Percentiles rank a stretch among this genome's conserved stretches.
These are phyloP conservation scores for Phytophthora pluvialis DNA, from an alignment of 352 stramenopile species.

Conservation along the genomic window DNA sequence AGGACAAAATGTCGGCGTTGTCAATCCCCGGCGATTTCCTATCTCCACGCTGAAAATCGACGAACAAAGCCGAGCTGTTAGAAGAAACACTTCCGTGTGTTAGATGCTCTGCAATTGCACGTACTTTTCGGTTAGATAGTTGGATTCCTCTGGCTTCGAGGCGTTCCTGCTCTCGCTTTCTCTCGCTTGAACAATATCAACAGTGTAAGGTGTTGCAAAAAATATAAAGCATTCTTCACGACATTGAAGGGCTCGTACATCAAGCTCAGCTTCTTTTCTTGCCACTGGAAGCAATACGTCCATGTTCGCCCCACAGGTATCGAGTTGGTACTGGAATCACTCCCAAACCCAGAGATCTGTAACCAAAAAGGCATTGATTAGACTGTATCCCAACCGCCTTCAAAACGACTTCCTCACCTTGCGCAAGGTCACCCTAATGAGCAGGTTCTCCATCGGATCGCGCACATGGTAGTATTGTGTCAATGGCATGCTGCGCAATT, in stretches of 20 bases:
- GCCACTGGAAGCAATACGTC: constrained; percentile 61
- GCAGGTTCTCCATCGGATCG: constrained; percentile 77
- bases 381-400: not conserved
- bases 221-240: not conserved
- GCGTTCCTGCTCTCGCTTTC: constrained; percentile 18
- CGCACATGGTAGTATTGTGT: constrained; percentile 77
- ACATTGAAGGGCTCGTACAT: not conserved
- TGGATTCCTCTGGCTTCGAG: constrained; percentile 29
- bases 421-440: constrained; percentile 57
- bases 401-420: constrained; percentile 47
- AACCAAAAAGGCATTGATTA: not conserved
- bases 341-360: constrained; percentile 34
- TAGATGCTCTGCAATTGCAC: not conserved
- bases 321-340: constrained; percentile 5
- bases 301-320: constrained; percentile 44
- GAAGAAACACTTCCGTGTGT: not conserved
- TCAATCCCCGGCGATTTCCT: constrained; percentile 1
- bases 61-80: constrained; percentile 1
- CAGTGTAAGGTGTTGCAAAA: not conserved
- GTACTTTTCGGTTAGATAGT: constrained; percentile 12
- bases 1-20: constrained; percentile 30
- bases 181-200: constrained; percentile 20
- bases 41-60: constrained; percentile 11
- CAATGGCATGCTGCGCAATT: constrained; percentile 30
- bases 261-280: constrained; percentile 48